Conservation (phyloP, 108 stramenopile genomes). For the Cyclotella baltica region DNA sequence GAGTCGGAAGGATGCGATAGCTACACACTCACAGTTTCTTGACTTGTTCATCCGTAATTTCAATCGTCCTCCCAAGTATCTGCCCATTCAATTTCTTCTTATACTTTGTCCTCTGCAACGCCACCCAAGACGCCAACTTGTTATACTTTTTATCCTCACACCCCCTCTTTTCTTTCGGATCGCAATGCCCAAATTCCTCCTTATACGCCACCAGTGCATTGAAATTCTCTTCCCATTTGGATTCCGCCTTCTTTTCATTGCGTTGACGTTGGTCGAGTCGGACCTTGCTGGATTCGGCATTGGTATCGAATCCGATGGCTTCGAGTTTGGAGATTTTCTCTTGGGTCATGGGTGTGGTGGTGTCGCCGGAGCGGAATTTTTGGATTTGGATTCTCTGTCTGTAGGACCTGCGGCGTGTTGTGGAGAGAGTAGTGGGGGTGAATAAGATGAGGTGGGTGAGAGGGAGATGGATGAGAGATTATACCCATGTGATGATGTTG, state of each 20-base stretch:
- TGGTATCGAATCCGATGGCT: conserved; percentile 8
- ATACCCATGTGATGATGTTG: neutral
- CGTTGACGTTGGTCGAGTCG: neutral
- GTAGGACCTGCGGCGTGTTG: neutral
- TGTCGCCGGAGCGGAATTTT: neutral
- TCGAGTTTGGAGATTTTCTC: neutral
- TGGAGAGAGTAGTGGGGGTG: neutral
- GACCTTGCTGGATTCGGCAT: neutral
- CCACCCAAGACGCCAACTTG: conserved; percentile 34
- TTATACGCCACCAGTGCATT: conserved; percentile 11
- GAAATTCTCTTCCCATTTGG: conserved; percentile 5
- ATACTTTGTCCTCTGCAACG: conserved; percentile 16
- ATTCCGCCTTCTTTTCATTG: neutral
- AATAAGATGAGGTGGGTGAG: too few species aligned
- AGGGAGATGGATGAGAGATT: neutral
- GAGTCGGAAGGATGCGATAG: neutral
- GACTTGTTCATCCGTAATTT: conserved; percentile 47
- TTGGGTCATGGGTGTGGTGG: neutral
- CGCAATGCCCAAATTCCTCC: conserved; percentile 30
- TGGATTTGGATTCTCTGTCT: neutral
- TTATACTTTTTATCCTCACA: conserved; percentile 18
- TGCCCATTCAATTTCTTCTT: conserved; percentile 9
- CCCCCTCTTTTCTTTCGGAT: conserved; percentile 29
- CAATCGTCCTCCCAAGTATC: conserved; percentile 10
- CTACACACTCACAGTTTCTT: conserved; percentile 23